Evolutionary conservation across 1,284 basidiomycete species (phyloP), one percentile per base, ranked within the genome.

Genomic region (Hypsizygus ulmarius): DNA sequence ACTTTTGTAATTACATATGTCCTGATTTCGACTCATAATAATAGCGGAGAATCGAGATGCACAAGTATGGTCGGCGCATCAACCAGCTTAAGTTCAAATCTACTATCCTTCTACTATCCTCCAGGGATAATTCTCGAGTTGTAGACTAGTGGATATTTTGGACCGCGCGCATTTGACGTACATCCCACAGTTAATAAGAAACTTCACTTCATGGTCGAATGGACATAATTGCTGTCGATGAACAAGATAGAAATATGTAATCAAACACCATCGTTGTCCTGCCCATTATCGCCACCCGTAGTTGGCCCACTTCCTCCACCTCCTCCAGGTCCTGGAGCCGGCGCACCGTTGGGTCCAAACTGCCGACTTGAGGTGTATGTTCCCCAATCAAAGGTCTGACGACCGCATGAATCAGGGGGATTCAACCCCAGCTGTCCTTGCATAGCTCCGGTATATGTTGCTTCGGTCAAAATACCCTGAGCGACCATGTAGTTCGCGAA

Each of bases 361-460:
- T 43, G 41, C 10, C 27, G n/a, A 30, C 41, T 43, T 21, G 15
- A 15, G 2, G 10, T 16, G 16, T 43, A 43, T 15, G n/a, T 19
- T 28, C 41, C 41, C 41, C 41, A 43, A 11, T 43, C 14, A 27
- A 43, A 43, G n/a, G 25, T 30, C 41, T 33, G 9, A 33, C 12
- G 16, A 10, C 41, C 41, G 27, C 41, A 43, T 30, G 35, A 11
- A 33, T 43, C 27, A 7, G 27, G n/a, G 10, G n/a, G 21, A 15
- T 28, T 14, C 21, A 43, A 28, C 12, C 16, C 10, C 16, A 43
- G 25, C 28, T 43, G 41, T 12, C 41, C 41, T 15, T 27, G 27
- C 11, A 11, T 43, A 11, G 25, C 6, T n/a, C 41, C 41, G 10
- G 41, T 43, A 16, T 30, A 43, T 12, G 41, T 43, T 3, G 27